Conservation (phyloP, 192 early-diverging fungal species). For the Haplosporangium gracile region DNA sequence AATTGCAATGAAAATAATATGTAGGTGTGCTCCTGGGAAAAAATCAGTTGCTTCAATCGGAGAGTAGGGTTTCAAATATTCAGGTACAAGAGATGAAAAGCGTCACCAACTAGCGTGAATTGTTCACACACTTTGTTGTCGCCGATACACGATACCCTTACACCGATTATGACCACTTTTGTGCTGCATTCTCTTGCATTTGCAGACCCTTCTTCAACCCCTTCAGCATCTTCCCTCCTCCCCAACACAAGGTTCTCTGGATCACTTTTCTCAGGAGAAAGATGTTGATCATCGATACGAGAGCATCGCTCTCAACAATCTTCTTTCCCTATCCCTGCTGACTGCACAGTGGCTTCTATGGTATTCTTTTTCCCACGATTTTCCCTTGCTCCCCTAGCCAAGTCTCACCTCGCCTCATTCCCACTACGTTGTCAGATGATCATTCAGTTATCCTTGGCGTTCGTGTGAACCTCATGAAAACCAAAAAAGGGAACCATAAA, state of each 20-base stretch:
- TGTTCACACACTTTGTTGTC: neutral
- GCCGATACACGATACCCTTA: neutral
- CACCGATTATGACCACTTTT: neutral
- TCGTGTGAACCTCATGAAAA: neutral
- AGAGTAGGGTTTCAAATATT: neutral
- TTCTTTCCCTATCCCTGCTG: neutral
- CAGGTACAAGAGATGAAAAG: neutral
- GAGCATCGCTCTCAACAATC: constrained; percentile 5
- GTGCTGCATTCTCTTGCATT: neutral
- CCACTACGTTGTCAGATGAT: neutral
- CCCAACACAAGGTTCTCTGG: neutral
- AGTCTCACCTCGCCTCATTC: neutral
- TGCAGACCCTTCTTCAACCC: neutral
- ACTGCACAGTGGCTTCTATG: neutral
- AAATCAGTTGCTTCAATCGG: neutral
- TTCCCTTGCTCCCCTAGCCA: neutral
- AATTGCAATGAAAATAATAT: no score
- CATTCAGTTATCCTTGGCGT: neutral
- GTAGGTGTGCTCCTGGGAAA: neutral
- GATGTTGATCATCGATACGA: neutral
- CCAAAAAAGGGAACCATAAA: constrained; percentile 7
- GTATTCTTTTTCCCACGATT: neutral
- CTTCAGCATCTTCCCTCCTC: neutral
- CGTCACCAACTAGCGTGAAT: neutral
- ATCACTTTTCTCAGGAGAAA: neutral